phyloP scores from a whole-genome alignment of 495 filamentous ascomycete species.

The Clohesyomyces aquaticus region DNA sequence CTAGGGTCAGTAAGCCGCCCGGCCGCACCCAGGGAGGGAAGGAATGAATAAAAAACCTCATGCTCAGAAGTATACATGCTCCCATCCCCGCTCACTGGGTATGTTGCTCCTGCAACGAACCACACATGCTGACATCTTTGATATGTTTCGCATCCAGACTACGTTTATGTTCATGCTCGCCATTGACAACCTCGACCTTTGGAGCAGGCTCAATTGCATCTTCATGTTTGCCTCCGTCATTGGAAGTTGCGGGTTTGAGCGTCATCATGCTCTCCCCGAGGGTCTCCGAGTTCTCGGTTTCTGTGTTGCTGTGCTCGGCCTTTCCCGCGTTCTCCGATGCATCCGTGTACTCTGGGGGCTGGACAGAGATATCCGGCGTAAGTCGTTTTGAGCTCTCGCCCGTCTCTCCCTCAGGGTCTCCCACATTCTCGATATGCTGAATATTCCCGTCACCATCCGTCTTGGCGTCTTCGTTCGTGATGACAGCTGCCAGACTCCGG shows the following conservation, averaged over 20 bases:
- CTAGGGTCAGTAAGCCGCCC: too few species aligned
- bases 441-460: conserved; percentile 33
- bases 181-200: conserved; percentile 23
- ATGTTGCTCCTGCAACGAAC: conserved; percentile 20
- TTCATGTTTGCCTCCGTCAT: conserved; percentile 33
- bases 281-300: too few species aligned
- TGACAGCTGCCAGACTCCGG: conserved; percentile 81
- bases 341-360: conserved; percentile 9
- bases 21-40: too few species aligned
- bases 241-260: conserved; percentile 26
- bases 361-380: conserved; percentile 32
- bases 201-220: conserved; percentile 40
- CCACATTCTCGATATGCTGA: conserved; percentile 44
- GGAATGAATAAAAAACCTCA: not conserved
- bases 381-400: conserved; percentile 35
- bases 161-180: conserved; percentile 11
- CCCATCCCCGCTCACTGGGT: conserved; percentile 27
- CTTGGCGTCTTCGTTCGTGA: conserved; percentile 67
- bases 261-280: conserved; percentile 34
- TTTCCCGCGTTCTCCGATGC: conserved; percentile 3
- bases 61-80: not conserved
- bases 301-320: too few species aligned
- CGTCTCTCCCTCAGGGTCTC: not conserved
- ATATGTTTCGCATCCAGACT: conserved; percentile 42
- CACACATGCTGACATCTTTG: conserved; percentile 41